These are phyloP conservation scores for Colletotrichum lupini DNA, from an alignment of 2,329 filamentous ascomycete species.

Conservation along the genomic window DNA sequence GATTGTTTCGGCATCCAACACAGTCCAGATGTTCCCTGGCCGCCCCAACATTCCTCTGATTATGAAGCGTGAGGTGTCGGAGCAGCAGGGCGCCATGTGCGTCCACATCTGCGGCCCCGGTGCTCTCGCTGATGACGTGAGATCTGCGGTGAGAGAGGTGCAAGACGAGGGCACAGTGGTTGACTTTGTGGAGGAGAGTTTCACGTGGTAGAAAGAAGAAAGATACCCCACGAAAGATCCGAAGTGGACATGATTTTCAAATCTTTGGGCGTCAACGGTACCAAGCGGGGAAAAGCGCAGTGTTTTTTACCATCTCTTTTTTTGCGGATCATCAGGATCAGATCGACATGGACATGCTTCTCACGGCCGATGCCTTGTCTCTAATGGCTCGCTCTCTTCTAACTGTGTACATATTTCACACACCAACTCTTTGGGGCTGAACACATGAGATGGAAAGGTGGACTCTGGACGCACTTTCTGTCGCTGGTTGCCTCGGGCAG, in stretches of 20 bases:
- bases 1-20: slow-evolving; percentile 79
- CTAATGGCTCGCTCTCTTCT: slow-evolving; percentile 29
- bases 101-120: slow-evolving; percentile 86
- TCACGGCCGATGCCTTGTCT: slow-evolving; percentile 25
- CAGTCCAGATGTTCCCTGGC: slow-evolving; percentile 92
- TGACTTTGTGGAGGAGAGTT: slow-evolving; percentile 83
- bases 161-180: slow-evolving; percentile 71
- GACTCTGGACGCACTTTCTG: not conserved
- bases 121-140: slow-evolving; percentile 79
- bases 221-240: slow-evolving; percentile 1
- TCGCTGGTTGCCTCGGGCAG: not conserved
- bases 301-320: not conserved
- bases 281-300: slow-evolving; percentile 27
- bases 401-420: slow-evolving; percentile 34
- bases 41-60: slow-evolving; percentile 85
- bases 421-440: slow-evolving; percentile 17
- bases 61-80: slow-evolving; percentile 83
- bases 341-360: slow-evolving; percentile 15
- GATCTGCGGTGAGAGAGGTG: slow-evolving; percentile 72
- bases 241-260: slow-evolving; percentile 8
- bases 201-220: slow-evolving; percentile 65
- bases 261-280: slow-evolving; percentile 35
- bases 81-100: slow-evolving; percentile 88
- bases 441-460: not conserved
- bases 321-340: slow-evolving; percentile 10